A percentile compares a stretch with the other conserved stretches of the same genome.
These are phyloP conservation scores for Metschnikowia santaceciliae DNA, from an alignment of 805 yeast genomes.

Conservation along the genomic window DNA sequence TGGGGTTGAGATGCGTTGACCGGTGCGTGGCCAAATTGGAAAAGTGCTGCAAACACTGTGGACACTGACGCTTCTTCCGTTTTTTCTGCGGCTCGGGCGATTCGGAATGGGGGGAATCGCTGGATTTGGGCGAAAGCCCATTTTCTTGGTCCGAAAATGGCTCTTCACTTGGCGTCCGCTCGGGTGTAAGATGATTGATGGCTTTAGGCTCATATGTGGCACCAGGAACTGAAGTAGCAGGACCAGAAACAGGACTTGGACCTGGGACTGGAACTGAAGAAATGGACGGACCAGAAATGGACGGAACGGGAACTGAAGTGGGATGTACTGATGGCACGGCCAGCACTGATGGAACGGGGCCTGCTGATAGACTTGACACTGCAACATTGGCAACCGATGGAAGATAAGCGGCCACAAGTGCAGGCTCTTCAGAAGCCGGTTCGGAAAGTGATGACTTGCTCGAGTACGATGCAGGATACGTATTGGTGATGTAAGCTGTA, in stretches of 20 bases:
- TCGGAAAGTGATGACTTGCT: conserved; percentile 2
- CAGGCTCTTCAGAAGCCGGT: not conserved
- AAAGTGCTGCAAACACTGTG: conserved; percentile 62
- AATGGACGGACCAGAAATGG: no score
- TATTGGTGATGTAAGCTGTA: not conserved
- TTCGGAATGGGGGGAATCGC: not conserved
- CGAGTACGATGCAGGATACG: conserved; percentile 1
- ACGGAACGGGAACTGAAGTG: no score
- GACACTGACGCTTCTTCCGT: conserved; percentile 68
- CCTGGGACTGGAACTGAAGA: no score
- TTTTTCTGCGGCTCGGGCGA: conserved; percentile 33
- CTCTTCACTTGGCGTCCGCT: not conserved
- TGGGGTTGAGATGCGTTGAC: conserved; percentile 69
- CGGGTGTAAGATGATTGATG: no score
- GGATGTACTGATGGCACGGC: not conserved
- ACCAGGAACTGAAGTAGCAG: no score
- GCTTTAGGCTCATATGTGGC: no score
- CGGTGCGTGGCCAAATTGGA: conserved; percentile 81
- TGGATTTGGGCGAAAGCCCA: not conserved
- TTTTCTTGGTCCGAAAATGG: not conserved
- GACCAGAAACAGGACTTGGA: no score
- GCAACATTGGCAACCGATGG: no score
- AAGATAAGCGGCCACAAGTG: not conserved
- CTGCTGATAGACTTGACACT: not conserved
- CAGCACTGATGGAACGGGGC: not conserved